Conservation (phyloP, 2,329 filamentous ascomycete genomes). For the Magnaporthiopsis rhizophila region DNA sequence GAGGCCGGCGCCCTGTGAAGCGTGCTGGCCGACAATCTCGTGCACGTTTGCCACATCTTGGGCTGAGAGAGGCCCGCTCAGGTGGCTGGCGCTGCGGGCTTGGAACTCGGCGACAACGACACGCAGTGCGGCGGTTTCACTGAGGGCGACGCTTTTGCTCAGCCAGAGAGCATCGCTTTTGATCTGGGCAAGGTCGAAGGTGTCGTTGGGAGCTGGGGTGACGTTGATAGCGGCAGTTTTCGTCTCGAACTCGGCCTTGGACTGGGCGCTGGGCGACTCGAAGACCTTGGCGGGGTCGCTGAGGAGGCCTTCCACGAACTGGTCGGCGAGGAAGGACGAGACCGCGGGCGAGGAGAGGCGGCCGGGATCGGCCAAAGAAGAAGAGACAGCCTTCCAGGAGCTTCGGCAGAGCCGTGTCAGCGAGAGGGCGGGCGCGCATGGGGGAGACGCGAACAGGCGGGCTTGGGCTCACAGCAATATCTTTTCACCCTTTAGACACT, state of each 20-base stretch:
- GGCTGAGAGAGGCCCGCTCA: constrained; percentile 64
- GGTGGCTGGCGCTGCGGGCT: constrained; percentile 62
- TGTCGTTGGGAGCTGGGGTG: constrained; percentile 56
- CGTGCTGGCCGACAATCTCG: constrained; percentile 61
- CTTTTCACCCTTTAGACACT: constrained; percentile 73
- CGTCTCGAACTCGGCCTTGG: constrained; percentile 68
- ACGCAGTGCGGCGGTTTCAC: constrained; percentile 74
- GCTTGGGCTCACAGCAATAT: constrained; percentile 62
- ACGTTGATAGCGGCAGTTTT: constrained; percentile 83
- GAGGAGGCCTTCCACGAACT: constrained; percentile 60
- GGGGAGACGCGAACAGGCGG: neutral
- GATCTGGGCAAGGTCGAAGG: constrained; percentile 68
- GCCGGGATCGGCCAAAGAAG: constrained; percentile 47
- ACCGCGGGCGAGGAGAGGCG: constrained; percentile 47
- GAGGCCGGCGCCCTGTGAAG: constrained; percentile 49
- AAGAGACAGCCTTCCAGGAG: constrained; percentile 54
- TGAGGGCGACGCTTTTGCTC: constrained; percentile 67
- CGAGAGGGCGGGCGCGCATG: constrained; percentile 5
- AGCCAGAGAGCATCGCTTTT: constrained; percentile 85
- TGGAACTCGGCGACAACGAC: constrained; percentile 80
- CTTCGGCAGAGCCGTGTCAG: constrained; percentile 26
- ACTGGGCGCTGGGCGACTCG: constrained; percentile 48
- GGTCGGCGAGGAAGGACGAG: constrained; percentile 62
- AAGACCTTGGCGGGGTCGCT: constrained; percentile 63
- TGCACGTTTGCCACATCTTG: constrained; percentile 72